A percentile compares a stretch with the other conserved stretches of the same genome.
These are phyloP conservation scores for Clonostachys solani DNA, from an alignment of 2,329 filamentous ascomycete genomes.

Conservation along the genomic window DNA sequence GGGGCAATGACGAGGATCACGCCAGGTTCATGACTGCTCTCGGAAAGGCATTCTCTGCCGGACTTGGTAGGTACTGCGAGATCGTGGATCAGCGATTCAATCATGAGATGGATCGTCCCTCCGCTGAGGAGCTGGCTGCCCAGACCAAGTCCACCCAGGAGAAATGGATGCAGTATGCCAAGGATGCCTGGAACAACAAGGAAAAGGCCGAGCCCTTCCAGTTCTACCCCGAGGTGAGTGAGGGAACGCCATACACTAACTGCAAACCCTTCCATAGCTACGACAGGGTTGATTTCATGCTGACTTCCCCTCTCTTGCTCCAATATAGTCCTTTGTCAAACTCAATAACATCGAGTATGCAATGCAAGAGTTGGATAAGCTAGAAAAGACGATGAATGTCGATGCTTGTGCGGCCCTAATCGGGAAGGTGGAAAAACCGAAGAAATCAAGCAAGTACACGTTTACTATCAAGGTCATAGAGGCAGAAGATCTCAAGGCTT, in stretches of 20 bases:
- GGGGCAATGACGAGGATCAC: slow-evolving; percentile 90
- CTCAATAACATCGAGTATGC: slow-evolving; percentile 97
- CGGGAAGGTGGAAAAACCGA: slow-evolving; percentile 59
- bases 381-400: slow-evolving; percentile 86
- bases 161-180: slow-evolving; percentile 88
- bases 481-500: slow-evolving; percentile 96
- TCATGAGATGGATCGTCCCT: slow-evolving; percentile 89
- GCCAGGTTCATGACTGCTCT: slow-evolving; percentile 96
- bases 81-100: slow-evolving; percentile 80
- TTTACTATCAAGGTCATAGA: slow-evolving; percentile 99
- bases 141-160: slow-evolving; percentile 80
- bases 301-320: slow-evolving; percentile 12
- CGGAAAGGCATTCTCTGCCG: slow-evolving; percentile 77
- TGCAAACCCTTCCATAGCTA: not conserved
- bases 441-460: slow-evolving; percentile 81
- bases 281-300: slow-evolving; percentile 2
- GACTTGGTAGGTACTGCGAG: slow-evolving; percentile 87
- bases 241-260: slow-evolving; percentile 3
- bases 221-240: slow-evolving; percentile 81
- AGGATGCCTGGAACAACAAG: slow-evolving; percentile 87
- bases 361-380: slow-evolving; percentile 83
- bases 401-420: slow-evolving; percentile 85
- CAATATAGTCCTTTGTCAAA: slow-evolving; percentile 81
- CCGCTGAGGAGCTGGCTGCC: slow-evolving; percentile 79
- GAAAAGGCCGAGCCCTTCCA: slow-evolving; percentile 96